Base-by-base conservation (phyloP, 768 basidiomycete species). In the Lyophyllum semitale region DNA sequence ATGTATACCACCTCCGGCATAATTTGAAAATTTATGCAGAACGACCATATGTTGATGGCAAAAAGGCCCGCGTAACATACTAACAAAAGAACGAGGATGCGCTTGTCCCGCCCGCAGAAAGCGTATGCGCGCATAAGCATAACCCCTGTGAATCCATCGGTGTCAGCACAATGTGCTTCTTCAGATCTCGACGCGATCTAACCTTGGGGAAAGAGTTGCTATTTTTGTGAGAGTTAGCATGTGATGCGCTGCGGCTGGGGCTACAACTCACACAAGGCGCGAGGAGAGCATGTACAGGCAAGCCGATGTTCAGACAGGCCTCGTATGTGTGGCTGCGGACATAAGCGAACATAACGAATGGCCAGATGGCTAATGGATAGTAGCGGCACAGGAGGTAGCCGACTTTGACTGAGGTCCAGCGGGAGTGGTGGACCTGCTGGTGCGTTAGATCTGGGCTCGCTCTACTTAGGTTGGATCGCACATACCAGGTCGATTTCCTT, bases 201-300 rank as follows among this genome's bases (percentile, higher is more conserved):
- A 73, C 77, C 75, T 69, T 75, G 75, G 2, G 72, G 71, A 52
- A 73, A 70, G 25, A 76, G 62, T 75, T 77, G 75, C 76, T 78
- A 30, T 26, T 17, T 23, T 11, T 23, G n/a, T 5, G 38, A 49
- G 27, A 30, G 29, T 46, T n/a, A 54, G 54, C 51, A 37, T 18
- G 23, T 35, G 17, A 44, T 20, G 15, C 22, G 8, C 32, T n/a
- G 26, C 11, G 13, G 25, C 40, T 18, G 12, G 26, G 8, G 40
- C 22, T 33, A 30, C 22, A n/a, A 68, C 66, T 30, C 60, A 71
- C 71, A 65, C 70, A 71, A 63, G 73, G 67, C 40, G 71, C 64
- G 12, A 73, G 61, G n/a, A 74, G 51, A 4, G 62, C 63, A 52
- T 73, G 71, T 4, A 75, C 61, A 1, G 68, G 64, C n/a, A 55